Evolutionary conservation across 2,329 filamentous ascomycete species (phyloP), one percentile per base, ranked within the genome.

Genomic region (Macrophomina pseudophaseolina): DNA sequence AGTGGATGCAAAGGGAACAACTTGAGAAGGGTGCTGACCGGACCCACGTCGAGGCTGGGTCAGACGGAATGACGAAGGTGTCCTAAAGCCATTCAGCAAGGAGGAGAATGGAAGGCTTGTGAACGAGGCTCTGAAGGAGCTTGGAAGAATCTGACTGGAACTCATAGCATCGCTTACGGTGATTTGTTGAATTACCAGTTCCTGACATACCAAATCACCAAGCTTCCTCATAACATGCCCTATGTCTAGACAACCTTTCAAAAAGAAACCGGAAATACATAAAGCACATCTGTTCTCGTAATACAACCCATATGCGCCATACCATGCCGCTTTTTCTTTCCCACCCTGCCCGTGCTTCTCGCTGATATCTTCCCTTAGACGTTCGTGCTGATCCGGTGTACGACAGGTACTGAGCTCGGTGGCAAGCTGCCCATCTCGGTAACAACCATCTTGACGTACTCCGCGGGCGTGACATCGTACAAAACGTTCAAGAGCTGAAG

Each of bases 381-480:
- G 23, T 48, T 66, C 71, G 75, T 79, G 73, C 77, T 79, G 69
- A 89, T 79, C 64, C 89, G 83, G 80, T 91, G 87, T 65, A 91
- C 86, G 56, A 90, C 88, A 11, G 93, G 91, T 49, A 97, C 93
- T 7, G 93, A 93, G 72, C 91, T 94, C 0, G 93, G 91, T 60
- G 93, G 92, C 69, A 96, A 86, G 73, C 88, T 92, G 49, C 94
- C 95, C 75, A 94, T 89, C 80, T 99, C 95, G 3, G 93, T 97
- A 59, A 98, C 88, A 48, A 99, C 90, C 79, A 94, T 91, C 46
- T 92, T 90, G 70, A 98, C 89, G 74, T 93, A 94, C 72, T 92
- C 90, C 4, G 92, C 91, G 14, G 90, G 91, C 0, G 95, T 99
- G 56, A 94, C 92, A 77, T 99, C 95, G 75, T 97, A 97, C 79